Percentiles rank a stretch among this genome's conserved stretches.
Conservation (phyloP, 768 basidiomycete species). For the Astraeus odoratus region DNA sequence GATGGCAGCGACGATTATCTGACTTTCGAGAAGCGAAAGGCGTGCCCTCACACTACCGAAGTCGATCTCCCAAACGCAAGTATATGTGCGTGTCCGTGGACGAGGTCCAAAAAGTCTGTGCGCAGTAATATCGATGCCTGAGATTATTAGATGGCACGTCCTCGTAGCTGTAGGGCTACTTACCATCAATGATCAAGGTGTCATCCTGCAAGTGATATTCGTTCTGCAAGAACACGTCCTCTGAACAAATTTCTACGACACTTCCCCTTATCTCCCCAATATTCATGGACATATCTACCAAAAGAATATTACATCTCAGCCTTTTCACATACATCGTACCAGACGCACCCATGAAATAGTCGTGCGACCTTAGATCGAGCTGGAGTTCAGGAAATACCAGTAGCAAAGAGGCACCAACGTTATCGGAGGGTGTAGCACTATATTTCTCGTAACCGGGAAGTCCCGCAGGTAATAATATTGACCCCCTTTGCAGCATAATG, state of each 20-base stretch:
- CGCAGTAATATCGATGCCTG: conserved; percentile 73
- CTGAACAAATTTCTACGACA: conserved; percentile 41
- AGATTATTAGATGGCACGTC: conserved; percentile 2
- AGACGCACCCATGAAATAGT: conserved; percentile 77
- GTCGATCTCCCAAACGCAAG: conserved; percentile 91
- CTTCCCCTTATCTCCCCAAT: conserved; percentile 51
- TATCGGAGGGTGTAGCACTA: conserved; percentile 18
- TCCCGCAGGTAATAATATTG: conserved; percentile 60
- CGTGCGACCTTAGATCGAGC: conserved; percentile 71
- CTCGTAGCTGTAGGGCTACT: conserved; percentile 2
- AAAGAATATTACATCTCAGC: conserved; percentile 7
- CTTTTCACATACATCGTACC: conserved; percentile 1
- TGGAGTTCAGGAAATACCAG: conserved; percentile 63
- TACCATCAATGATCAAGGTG: conserved; percentile 46
- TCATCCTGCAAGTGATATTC: conserved; percentile 21
- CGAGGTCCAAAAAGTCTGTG: conserved; percentile 87
- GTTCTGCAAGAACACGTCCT: conserved; percentile 29
- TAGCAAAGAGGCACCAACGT: conserved; percentile 48
- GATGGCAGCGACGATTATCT: conserved; percentile 44
- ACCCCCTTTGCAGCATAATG: conserved; percentile 43
- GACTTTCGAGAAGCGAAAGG: conserved; percentile 47
- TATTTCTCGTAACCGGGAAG: conserved; percentile 53
- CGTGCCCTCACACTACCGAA: conserved; percentile 56
- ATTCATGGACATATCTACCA: conserved; percentile 73
- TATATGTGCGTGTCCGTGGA: conserved; percentile 77